Base-by-base conservation (phyloP, 2,329 filamentous ascomycete genomes). In the Fusarium chaquense region DNA sequence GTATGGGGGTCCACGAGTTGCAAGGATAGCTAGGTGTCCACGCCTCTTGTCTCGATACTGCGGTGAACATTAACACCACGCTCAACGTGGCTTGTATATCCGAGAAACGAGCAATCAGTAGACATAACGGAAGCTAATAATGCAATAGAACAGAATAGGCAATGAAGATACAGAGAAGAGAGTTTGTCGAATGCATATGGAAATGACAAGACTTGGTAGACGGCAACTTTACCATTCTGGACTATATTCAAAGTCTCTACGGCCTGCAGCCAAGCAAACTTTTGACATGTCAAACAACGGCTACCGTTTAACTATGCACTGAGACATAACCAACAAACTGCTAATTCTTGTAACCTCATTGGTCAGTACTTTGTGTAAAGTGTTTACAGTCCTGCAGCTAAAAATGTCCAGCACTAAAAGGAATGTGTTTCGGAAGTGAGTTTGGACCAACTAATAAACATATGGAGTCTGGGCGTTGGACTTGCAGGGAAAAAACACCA, bases 401-500 rank as follows among this genome's bases (percentile, higher is more conserved):
- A 57, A 35, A 47, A 35, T 36, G 54, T 41, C 49, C 58, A 57
- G 43, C 57, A 56, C 32, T 41, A 54, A 33, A 50, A 35, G 33
- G 24, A 33, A 20, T 28, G 32, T 45, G 45, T 52, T 70, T 52
- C 57, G 26, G 36, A 36, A 35, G 44, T 51, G 60, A 58, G 41
- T 44, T 60, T 24, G 38, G 49, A 28, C 49, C 49, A 52, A 16
- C 49, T 52, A 52, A 50, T 58, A 43, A 36, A 38, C 28, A 28
- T 54, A 47, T 65, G 61, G 54, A 36, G 61, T 61, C 59, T 67
- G 51, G 57, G 41, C 62, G 62, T 56, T 58, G 67, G 65, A 63
- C 41, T 41, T 44, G 47, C 52, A 49, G 47, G 40, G 62, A 55
- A 18, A 35, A 30, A 59, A 40, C 32, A 44, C 47, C 35, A 11